Evolutionary conservation across 2,329 filamentous ascomycete species (phyloP), one percentile per base, ranked within the genome.

Genomic region (Claviceps citrina): DNA sequence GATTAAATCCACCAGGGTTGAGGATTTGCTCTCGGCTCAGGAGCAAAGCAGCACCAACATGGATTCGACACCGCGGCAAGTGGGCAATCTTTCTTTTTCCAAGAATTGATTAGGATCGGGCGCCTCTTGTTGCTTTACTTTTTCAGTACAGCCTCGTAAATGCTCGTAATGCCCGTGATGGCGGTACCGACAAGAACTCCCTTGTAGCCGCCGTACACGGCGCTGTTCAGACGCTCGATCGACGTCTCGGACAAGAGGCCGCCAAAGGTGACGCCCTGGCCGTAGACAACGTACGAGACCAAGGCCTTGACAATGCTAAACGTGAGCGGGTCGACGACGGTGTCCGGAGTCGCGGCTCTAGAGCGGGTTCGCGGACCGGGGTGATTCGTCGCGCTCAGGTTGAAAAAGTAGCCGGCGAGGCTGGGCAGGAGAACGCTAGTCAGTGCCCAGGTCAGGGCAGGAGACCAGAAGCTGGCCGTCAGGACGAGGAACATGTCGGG

Each of bases 261-360:
- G 36, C 71, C 66, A 41, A 80, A 71, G 36, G 70, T 73, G 38
- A 72, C 69, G 26, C 73, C 74, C 55, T 80, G 76, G 8, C 70
- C 74, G 55, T 87, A 94, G 15, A 94, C 78, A 26, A 89, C 70
- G 58, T 82, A 94, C 7, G 83, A 78, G 43, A 87, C 61, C 40
- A 96, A 57, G 0, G 81, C 87, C 66, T 94, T 94, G 51, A 76
- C 76, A 42, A 96, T 78, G 64, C 87, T 93, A 64, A 93, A 98
- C 18, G 80, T 82, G 54, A 96, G 65, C 4, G 87, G 87, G 57
- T 98, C 91, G 47, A 89, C 76, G 5, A 68, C 64, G 47, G 79
- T 77, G 47, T 75, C 71, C 30, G 62, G 56, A 18, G 46, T 43
- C 34, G 57, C 48, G 22, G 32, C 20, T 31, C 56, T 56, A 38